These are phyloP conservation scores for Coniferiporia sulphurascens DNA, from an alignment of 1,284 basidiomycete species.

Conservation along the genomic window DNA sequence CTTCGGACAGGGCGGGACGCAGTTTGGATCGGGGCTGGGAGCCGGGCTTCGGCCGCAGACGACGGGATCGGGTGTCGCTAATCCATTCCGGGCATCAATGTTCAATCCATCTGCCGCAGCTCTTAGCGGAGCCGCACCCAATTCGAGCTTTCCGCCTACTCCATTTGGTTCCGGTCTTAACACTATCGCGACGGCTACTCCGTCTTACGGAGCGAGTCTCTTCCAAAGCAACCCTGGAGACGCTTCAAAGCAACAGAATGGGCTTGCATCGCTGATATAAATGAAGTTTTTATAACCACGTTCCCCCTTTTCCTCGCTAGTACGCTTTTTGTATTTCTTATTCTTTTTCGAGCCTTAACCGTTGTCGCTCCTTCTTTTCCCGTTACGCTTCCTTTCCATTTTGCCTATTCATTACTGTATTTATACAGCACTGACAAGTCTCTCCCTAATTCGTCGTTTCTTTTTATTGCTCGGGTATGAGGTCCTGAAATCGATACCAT, in stretches of 20 bases:
- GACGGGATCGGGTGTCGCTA: conserved; percentile 60
- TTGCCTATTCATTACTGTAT: conserved; percentile 4
- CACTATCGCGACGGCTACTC: conserved; percentile 18
- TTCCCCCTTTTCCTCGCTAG: not conserved
- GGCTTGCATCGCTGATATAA: conserved; percentile 33
- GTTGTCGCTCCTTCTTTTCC: not conserved
- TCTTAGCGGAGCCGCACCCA: conserved; percentile 6
- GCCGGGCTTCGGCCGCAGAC: conserved; percentile 67
- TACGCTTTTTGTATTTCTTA: conserved; percentile 4
- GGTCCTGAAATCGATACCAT: not conserved
- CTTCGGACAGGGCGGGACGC: conserved; percentile 23
- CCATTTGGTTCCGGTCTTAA: conserved; percentile 23
- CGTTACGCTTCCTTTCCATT: no score
- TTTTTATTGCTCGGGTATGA: not conserved
- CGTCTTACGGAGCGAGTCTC: conserved; percentile 8
- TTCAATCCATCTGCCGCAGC: conserved; percentile 23
- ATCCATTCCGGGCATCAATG: conserved; percentile 75
- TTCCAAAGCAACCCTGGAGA: conserved; percentile 10
- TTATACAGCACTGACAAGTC: conserved; percentile 5
- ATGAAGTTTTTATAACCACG: not conserved
- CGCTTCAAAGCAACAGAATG: conserved; percentile 29
- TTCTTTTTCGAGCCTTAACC: not conserved
- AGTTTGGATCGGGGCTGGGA: conserved; percentile 40
- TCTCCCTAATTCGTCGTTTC: conserved; percentile 1
- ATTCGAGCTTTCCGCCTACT: conserved; percentile 8